A percentile compares a stretch with the other conserved stretches of the same genome.
Conservation (phyloP, 805 yeast genomes). For the Jamesozyma spencerorum region DNA sequence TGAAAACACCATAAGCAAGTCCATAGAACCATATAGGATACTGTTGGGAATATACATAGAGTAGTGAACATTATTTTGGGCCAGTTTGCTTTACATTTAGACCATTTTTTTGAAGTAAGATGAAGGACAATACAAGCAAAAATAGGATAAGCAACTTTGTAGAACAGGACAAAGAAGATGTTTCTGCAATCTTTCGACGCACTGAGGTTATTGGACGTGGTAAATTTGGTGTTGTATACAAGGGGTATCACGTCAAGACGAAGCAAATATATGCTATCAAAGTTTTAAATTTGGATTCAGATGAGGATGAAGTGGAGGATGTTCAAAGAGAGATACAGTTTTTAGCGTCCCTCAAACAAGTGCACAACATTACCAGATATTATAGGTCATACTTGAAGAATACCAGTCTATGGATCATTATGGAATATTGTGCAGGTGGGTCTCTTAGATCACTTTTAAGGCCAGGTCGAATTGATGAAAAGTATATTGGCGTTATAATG, state of each 20-base stretch:
- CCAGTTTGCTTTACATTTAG: too few relatives aligned
- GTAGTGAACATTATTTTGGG: too few relatives aligned
- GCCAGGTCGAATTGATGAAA: constrained; percentile 84
- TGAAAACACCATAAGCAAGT: too few relatives aligned
- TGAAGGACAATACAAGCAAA: too few relatives aligned
- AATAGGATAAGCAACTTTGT: too few relatives aligned
- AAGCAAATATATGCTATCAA: constrained; percentile 85
- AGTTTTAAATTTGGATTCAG: constrained; percentile 83
- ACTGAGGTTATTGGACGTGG: constrained; percentile 93
- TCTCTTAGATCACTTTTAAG: constrained; percentile 74
- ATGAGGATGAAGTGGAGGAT: constrained; percentile 87
- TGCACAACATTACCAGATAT: constrained; percentile 89
- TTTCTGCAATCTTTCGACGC: constrained; percentile 48
- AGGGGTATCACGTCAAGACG: constrained; percentile 63
- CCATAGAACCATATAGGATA: too few relatives aligned
- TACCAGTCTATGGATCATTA: constrained; percentile 90
- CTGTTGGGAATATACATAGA: too few relatives aligned
- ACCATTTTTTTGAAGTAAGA: too few relatives aligned
- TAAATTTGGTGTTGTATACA: constrained; percentile 93
- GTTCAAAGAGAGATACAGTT: constrained; percentile 90
- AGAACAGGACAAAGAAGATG: constrained; percentile 10
- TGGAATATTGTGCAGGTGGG: constrained; percentile 98
- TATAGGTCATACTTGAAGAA: constrained; percentile 82
- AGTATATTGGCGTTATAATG: constrained; percentile 70
- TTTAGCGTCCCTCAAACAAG: constrained; percentile 67